Base-by-base conservation (phyloP, 129 eudicot genomes). In the Smallanthus sonchifolius region DNA sequence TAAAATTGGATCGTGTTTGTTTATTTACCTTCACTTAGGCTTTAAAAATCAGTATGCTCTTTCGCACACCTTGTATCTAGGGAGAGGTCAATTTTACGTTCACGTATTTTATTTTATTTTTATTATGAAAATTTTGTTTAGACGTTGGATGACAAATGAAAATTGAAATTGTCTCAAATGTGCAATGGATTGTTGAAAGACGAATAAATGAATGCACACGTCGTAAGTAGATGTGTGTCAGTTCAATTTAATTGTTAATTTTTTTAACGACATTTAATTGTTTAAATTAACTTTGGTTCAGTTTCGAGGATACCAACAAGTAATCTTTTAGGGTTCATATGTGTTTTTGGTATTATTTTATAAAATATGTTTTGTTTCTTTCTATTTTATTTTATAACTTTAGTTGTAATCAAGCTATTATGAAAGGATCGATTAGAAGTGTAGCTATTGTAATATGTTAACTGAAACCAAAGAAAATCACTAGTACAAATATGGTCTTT, bases 31-130 rank as follows among this genome's bases (percentile, higher is more conserved):
- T 43, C 14, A 55, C 40, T 32, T 76, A 84, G 84, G 77, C 56
- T 4, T 37, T 61, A 13, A 16, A 52, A 69, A 17, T 8, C 36
- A 44, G 35, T 14, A 57, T 35, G 19, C 36, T 69, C 74, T 65
- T 73, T 42, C 43, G 7, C 79, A 66, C 68, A 59, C 76, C 73
- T 47, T 80, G 80, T 74, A 80, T 60, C 45, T 68, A 47, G 79
- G 65, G 75, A 67, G 47, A 67, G 74, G 52, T 15, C 49, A 19
- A 55, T 28, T 67, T 43, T 67, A 76, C 36, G 8, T 56, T 67
- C 30, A 0, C 1, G 30, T 24, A 24, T 24, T 45, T 32, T 67
- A 67, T 30, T 56, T 67, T 76, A 10, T 54, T 66, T 75, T 76
- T 24, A 11, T 43, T 76, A 67, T 35, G 14, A 34, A 55, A 67